Conservation (phyloP, 2,329 filamentous ascomycete genomes). For the Ophiocordyceps camponoti-floridani region DNA sequence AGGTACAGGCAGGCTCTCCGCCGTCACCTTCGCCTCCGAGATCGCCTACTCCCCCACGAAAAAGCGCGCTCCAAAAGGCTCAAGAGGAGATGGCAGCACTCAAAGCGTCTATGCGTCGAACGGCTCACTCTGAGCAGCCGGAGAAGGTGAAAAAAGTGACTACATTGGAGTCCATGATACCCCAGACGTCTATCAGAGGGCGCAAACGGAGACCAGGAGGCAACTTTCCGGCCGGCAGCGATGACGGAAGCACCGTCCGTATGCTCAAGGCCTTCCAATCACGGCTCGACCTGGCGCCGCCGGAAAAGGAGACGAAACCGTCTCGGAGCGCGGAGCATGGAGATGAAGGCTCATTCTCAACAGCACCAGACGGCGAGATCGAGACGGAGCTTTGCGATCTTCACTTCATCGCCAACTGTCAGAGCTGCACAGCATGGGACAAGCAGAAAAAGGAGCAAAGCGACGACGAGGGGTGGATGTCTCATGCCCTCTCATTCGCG, state of each 20-base stretch:
- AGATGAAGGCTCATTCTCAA: slow-evolving; percentile 7
- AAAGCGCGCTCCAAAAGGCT: slow-evolving; percentile 45
- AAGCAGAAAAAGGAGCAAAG: slow-evolving; percentile 39
- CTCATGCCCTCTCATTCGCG: slow-evolving; percentile 67
- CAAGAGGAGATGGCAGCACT: slow-evolving; percentile 68
- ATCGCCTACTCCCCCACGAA: slow-evolving; percentile 11
- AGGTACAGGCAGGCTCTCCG: background rate
- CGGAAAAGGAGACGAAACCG: slow-evolving; percentile 21
- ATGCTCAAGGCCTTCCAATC: slow-evolving; percentile 65
- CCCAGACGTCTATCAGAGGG: slow-evolving; percentile 49
- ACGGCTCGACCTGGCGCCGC: slow-evolving; percentile 44
- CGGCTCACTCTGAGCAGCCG: slow-evolving; percentile 28
- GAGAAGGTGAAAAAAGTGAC: slow-evolving; percentile 42
- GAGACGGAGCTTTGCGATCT: slow-evolving; percentile 73
- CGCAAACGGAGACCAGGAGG: slow-evolving; percentile 49
- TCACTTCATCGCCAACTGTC: slow-evolving; percentile 90
- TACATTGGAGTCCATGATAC: slow-evolving; percentile 56
- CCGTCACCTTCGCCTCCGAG: slow-evolving; percentile 6
- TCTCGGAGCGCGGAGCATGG: slow-evolving; percentile 17
- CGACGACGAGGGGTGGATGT: slow-evolving; percentile 64
- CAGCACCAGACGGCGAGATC: slow-evolving; percentile 25
- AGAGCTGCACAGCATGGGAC: slow-evolving; percentile 80
- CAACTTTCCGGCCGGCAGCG: slow-evolving; percentile 27
- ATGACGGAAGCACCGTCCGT: slow-evolving; percentile 48
- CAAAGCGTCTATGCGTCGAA: slow-evolving; percentile 67